Conservation (phyloP, 202 grass and related monocot species). For the Alloteropsis angusta region DNA sequence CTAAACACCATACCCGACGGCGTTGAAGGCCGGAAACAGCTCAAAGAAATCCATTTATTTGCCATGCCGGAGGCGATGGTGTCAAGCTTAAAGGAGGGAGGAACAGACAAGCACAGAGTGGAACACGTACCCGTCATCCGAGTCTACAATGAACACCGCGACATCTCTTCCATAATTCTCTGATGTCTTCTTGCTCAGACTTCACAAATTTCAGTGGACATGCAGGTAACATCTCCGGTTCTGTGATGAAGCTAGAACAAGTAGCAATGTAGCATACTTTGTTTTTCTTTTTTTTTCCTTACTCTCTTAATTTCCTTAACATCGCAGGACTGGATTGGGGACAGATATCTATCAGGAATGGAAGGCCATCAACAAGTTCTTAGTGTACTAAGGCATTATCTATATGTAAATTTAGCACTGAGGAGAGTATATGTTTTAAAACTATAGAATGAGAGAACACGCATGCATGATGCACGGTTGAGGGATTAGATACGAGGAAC, state of each 20-base stretch:
- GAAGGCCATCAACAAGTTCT: not conserved
- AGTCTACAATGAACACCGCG: not conserved
- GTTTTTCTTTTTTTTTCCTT: not conserved
- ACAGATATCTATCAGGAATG: not conserved
- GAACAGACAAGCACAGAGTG: not conserved
- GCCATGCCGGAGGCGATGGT: conserved; percentile 20
- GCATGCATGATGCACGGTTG: not conserved
- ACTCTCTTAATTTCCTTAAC: not conserved
- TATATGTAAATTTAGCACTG: not conserved
- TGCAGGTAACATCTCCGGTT: not conserved
- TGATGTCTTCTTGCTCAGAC: not conserved
- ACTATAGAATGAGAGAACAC: not conserved
- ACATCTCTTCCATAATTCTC: conserved; percentile 25
- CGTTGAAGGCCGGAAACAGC: conserved; percentile 13
- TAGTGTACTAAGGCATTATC: not conserved
- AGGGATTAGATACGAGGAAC: not conserved
- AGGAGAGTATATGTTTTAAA: not conserved
- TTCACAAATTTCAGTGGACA: not conserved
- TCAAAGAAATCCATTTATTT: conserved; percentile 35
- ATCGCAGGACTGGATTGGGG: not conserved
- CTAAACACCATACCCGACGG: conserved; percentile 2
- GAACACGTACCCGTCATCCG: conserved; percentile 24
- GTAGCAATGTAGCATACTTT: not conserved
- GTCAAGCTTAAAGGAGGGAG: conserved; percentile 14
- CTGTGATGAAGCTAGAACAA: not conserved